Evolutionary conservation across 2,329 filamentous ascomycete genomes (phyloP), one percentile per base, ranked within the genome.

Genomic region (Scortechinia acanthostroma): DNA sequence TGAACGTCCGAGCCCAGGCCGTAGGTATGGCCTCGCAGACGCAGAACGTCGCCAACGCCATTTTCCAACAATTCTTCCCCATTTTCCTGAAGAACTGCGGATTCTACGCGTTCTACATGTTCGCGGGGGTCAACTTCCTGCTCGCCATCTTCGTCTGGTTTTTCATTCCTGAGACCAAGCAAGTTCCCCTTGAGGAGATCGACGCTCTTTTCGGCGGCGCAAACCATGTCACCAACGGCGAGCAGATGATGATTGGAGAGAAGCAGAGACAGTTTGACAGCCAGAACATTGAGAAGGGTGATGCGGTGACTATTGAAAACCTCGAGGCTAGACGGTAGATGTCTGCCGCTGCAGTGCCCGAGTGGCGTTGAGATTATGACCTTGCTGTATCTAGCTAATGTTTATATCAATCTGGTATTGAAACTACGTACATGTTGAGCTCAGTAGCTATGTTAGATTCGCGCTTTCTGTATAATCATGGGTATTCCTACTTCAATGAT

Each of bases 1-100:
- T 83, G 76, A 86, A 86, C 59, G 76, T 86, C n/a, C 78, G 81
- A 47, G 78, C 80, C 3, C 81, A 86, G 58, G 81, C 81, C 25
- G 79, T 86, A 14, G 81, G 80, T 46, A 86, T 86, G 81, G 79
- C 63, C 49, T 69, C 66, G 28, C 70, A 79, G 55, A 75, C 68
- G 49, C 76, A 79, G 50, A 79, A 85, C 56, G 74, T 85, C 44
- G 79, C 79, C 57, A 83, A 85, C 59, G 72, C 73, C 47, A 75
- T 85, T 52, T 77, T 85, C 55, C 77, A 84, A 59, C 81, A 86
- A 51, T 85, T 85, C 68, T 85, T 86, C 69, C 81, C 81, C 13
- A 74, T 71, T 13, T 85, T 86, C 65, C 69, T 85, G 15, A 66
- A 73, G 45, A 79, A 83, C 54, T 58, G 61, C 33, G 68, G 68